Conservation (phyloP, 2,329 filamentous ascomycete species). For the Neofusicoccum ribis region DNA sequence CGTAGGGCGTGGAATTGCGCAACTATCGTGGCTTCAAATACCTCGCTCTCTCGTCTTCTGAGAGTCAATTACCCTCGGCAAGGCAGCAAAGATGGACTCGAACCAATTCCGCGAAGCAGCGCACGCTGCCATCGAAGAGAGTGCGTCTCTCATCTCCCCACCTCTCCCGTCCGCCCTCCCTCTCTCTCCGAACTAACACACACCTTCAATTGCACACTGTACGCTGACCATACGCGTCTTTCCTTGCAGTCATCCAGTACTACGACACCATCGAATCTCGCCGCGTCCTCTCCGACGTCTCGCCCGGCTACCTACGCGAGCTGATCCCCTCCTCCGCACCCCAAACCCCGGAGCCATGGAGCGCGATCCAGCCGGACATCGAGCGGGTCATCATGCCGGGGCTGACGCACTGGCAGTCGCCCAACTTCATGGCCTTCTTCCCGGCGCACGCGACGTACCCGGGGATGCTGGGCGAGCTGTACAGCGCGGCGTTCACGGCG, state of each 20-base stretch:
- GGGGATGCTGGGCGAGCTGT: conserved; percentile 87
- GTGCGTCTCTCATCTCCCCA: conserved; percentile 45
- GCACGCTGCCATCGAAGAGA: conserved; percentile 77
- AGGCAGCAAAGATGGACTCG: conserved; percentile 64
- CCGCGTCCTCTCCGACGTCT: conserved; percentile 73
- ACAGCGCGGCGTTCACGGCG: conserved; percentile 82
- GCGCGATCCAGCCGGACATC: conserved; percentile 78
- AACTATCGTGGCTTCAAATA: not conserved
- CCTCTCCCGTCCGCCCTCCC: conserved; percentile 21
- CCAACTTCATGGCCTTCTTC: conserved; percentile 96
- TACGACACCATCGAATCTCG: conserved; percentile 72
- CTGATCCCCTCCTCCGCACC: conserved; percentile 70
- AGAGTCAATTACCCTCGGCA: not conserved
- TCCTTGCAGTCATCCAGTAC: conserved; percentile 70
- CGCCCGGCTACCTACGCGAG: conserved; percentile 81
- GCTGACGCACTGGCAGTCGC: conserved; percentile 91
- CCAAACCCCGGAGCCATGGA: conserved; percentile 70
- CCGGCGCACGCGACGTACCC: conserved; percentile 80
- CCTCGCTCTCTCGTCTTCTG: not conserved
- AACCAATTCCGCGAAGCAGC: conserved; percentile 76
- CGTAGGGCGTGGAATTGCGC: not conserved
- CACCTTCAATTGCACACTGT: not conserved
- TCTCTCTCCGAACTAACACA: not conserved
- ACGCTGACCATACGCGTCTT: not conserved
- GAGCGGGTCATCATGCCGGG: conserved; percentile 86